These are phyloP conservation scores for Solanum hybrid DNA, from an alignment of 305 asterid genomes.

Conservation along the genomic window DNA sequence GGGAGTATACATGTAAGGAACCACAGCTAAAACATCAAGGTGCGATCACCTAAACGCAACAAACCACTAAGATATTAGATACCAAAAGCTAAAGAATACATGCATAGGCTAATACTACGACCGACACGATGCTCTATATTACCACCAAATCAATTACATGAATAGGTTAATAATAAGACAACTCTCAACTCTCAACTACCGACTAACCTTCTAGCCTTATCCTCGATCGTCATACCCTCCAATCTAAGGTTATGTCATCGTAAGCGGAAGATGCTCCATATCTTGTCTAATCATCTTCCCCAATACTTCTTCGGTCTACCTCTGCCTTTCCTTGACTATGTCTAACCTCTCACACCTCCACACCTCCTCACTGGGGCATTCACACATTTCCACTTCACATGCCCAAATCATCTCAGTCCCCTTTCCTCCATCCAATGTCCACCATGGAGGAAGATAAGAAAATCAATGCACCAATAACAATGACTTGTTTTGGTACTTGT, in stretches of 20 bases:
- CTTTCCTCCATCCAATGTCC: not conserved
- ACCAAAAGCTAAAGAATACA: not conserved
- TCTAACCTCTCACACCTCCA: not conserved
- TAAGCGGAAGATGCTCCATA: not conserved
- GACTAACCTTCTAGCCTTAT: not conserved
- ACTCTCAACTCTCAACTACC: not conserved
- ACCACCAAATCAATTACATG: not conserved
- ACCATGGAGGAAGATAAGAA: not conserved
- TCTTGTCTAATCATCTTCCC: not conserved
- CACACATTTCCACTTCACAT: not conserved
- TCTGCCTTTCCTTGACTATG: not conserved
- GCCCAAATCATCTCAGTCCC: not conserved
- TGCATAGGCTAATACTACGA: not conserved
- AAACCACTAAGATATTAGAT: not conserved
- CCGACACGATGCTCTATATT: not conserved
- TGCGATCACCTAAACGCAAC: not conserved
- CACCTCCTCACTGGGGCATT: not conserved
- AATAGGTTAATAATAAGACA: not conserved
- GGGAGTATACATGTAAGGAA: not conserved
- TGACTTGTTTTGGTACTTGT: not conserved
- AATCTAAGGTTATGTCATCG: not conserved
- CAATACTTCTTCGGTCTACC: not conserved
- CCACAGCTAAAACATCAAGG: not conserved
- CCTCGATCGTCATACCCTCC: not conserved
- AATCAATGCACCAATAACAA: not conserved